A percentile compares a stretch with the other conserved stretches of the same genome.
Evolutionary conservation across 116 monocot genomes (phyloP).

Genomic region (Zostera marina): DNA sequence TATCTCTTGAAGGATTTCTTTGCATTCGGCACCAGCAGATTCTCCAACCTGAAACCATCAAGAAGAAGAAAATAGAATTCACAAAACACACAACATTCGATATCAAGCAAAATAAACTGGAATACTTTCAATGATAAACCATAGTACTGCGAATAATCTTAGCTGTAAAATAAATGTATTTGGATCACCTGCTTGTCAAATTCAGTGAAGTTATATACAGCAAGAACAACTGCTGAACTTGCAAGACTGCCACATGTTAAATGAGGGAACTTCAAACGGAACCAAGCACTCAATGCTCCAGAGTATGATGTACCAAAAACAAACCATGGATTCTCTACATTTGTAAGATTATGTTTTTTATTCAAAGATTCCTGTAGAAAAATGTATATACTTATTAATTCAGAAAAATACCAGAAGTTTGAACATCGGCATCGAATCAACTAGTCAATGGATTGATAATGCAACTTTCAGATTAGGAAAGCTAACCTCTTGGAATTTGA

Average conservation of each 20-base stretch:
- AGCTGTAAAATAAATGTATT: background rate
- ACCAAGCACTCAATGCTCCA: conserved; percentile 99
- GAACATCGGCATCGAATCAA: background rate
- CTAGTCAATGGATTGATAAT: background rate
- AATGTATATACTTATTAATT: background rate
- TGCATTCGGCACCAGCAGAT: conserved; percentile 82
- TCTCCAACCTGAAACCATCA: conserved; percentile 48
- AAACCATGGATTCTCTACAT: conserved; percentile 64
- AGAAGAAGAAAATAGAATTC: conserved; percentile 1
- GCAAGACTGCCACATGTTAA: conserved; percentile 97
- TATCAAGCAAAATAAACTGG: background rate
- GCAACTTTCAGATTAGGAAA: background rate
- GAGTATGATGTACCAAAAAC: conserved; percentile 92
- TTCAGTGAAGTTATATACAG: conserved; percentile 77
- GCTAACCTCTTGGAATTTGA: too few relatives aligned
- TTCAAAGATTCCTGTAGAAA: conserved; percentile 56
- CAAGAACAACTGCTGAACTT: conserved; percentile 90
- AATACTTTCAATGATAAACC: background rate
- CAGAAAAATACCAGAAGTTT: background rate
- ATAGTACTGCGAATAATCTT: background rate
- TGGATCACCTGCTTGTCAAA: conserved; percentile 78
- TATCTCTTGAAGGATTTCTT: conserved; percentile 80
- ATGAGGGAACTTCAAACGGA: conserved; percentile 92
- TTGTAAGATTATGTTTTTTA: conserved; percentile 41
- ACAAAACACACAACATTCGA: background rate